Evolutionary conservation across 2,329 filamentous ascomycete genomes (phyloP).

Genomic region (Colletotrichum phormii): DNA sequence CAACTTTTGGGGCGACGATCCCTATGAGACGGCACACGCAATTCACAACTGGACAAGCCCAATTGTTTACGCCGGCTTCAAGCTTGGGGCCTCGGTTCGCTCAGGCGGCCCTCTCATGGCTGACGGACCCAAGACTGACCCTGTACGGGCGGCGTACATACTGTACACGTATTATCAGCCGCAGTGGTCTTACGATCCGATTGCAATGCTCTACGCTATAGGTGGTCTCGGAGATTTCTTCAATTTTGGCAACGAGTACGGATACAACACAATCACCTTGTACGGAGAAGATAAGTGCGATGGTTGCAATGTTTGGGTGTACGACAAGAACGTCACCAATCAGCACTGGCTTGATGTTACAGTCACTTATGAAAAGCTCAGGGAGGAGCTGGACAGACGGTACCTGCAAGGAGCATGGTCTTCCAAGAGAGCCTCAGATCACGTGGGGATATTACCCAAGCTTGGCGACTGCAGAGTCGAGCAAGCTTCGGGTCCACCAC

Average conservation of each 20-base stretch:
- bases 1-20: constrained; percentile 59
- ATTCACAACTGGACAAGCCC: constrained; percentile 56
- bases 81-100: constrained; percentile 54
- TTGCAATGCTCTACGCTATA: constrained; percentile 54
- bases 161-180: constrained; percentile 51
- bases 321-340: constrained; percentile 47
- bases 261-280: constrained; percentile 53
- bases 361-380: constrained; percentile 42
- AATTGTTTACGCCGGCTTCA: constrained; percentile 55
- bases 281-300: constrained; percentile 37
- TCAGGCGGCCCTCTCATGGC: constrained; percentile 52
- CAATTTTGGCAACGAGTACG: constrained; percentile 48
- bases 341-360: constrained; percentile 54
- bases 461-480: constrained; percentile 16
- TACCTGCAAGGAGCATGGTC: constrained; percentile 43
- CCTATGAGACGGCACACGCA: constrained; percentile 53
- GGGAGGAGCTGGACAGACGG: constrained; percentile 43
- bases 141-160: constrained; percentile 51
- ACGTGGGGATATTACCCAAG: not conserved
- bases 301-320: constrained; percentile 56
- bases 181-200: constrained; percentile 54
- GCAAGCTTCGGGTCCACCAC: not conserved
- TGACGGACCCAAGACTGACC: constrained; percentile 46
- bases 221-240: constrained; percentile 49
- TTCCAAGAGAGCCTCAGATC: not conserved